Conservation (phyloP, 2,329 filamentous ascomycete species). For the Epichloe typhina region DNA sequence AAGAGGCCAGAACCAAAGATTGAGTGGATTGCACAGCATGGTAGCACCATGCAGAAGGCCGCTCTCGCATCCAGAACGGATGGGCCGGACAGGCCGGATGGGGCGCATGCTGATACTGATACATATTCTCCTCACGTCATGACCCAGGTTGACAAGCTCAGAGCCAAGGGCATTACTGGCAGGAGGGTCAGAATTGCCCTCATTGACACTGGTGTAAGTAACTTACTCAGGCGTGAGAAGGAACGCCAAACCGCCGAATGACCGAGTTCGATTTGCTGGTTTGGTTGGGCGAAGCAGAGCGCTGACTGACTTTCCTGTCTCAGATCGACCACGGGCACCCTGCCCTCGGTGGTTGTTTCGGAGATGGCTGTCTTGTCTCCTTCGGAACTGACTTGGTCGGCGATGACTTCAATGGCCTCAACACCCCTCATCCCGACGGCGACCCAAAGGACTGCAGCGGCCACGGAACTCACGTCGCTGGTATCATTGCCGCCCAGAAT, state of each 20-base stretch:
- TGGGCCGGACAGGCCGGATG: constrained; percentile 4
- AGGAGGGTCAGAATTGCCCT: constrained; percentile 40
- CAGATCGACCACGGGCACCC: constrained; percentile 50
- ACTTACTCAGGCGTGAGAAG: too few species aligned
- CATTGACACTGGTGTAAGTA: constrained; percentile 39
- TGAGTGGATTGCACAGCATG: constrained; percentile 26
- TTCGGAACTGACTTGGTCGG: constrained; percentile 46
- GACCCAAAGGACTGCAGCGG: constrained; percentile 44
- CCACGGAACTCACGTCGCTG: constrained; percentile 49
- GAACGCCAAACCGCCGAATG: neutral
- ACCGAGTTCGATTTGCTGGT: neutral
- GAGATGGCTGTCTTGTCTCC: constrained; percentile 41
- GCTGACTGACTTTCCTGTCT: neutral
- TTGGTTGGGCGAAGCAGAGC: neutral
- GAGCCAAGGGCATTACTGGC: constrained; percentile 33
- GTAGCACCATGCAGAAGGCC: constrained; percentile 10
- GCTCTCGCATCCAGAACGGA: constrained; percentile 11
- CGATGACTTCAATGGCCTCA: constrained; percentile 32
- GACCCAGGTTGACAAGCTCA: constrained; percentile 42
- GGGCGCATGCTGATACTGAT: constrained; percentile 12
- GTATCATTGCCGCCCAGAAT: constrained; percentile 46
- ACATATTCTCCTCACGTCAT: constrained; percentile 38
- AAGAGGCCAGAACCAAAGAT: constrained; percentile 31
- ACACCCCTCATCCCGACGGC: constrained; percentile 28
- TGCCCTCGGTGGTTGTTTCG: constrained; percentile 51